Percentiles rank a stretch among this genome's conserved stretches.
phyloP scores from a whole-genome alignment of 257 asterid species.

The Knoxia roxburghii region DNA sequence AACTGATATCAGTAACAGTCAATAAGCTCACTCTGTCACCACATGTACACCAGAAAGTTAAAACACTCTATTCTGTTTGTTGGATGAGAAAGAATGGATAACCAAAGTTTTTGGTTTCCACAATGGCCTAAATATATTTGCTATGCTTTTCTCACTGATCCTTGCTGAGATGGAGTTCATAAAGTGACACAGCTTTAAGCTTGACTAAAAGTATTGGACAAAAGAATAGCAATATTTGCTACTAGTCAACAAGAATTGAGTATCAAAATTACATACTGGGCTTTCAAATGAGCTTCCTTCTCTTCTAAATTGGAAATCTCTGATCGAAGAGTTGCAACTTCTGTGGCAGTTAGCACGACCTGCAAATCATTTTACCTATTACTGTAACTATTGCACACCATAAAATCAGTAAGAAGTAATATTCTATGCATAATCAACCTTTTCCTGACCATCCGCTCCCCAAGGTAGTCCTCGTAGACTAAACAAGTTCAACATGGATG shows the following conservation, averaged over 20 bases:
- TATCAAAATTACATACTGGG: conserved; percentile 52
- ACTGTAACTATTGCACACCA: background rate
- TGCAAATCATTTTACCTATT: conserved; percentile 19
- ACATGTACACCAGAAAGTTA: background rate
- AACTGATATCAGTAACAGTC: background rate
- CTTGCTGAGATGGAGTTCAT: background rate
- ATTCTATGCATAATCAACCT: conserved; percentile 36
- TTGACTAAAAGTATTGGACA: background rate
- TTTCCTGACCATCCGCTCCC: conserved; percentile 73
- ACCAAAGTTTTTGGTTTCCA: background rate
- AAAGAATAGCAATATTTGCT: background rate
- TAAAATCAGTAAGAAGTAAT: background rate
- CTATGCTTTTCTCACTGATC: background rate
- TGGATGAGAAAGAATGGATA: no score
- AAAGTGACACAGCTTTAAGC: background rate
- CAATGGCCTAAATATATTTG: background rate
- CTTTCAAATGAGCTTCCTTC: conserved; percentile 81
- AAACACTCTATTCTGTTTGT: no score
- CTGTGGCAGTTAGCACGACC: conserved; percentile 78
- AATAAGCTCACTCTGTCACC: background rate
- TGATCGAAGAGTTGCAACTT: conserved; percentile 93
- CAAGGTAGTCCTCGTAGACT: conserved; percentile 65
- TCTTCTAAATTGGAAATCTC: conserved; percentile 78
- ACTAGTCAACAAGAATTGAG: conserved; percentile 1
- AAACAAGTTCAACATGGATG: conserved; percentile 75